Conservation (phyloP, 345 rosid genomes). For the Eucalyptus rudis region DNA sequence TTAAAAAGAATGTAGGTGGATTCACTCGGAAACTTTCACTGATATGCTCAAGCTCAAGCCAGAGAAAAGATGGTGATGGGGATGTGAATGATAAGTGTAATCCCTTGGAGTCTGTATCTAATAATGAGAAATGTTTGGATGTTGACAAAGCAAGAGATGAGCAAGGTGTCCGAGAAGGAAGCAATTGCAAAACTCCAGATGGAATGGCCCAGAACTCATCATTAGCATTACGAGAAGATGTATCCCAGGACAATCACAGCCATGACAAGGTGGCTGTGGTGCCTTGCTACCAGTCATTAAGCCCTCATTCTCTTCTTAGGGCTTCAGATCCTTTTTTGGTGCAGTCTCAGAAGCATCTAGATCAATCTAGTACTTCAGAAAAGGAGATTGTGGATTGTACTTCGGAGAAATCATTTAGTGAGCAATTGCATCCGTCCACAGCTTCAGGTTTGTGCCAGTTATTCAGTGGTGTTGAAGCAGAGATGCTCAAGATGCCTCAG, state of each 20-base stretch:
- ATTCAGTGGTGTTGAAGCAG: neutral
- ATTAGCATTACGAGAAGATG: neutral
- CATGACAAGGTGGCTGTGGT: neutral
- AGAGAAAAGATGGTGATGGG: neutral
- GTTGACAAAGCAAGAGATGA: conserved; percentile 2
- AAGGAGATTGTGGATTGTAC: neutral
- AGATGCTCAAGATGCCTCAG: neutral
- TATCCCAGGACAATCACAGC: neutral
- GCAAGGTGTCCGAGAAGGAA: neutral
- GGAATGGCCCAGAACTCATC: neutral
- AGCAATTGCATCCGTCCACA: neutral
- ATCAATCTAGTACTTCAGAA: neutral
- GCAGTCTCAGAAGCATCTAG: neutral
- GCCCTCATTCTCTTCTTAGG: neutral
- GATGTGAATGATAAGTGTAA: neutral
- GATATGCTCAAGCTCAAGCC: conserved; percentile 11
- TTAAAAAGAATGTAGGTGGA: conserved; percentile 4
- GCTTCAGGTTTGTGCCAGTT: neutral
- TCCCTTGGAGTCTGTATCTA: neutral
- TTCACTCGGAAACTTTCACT: conserved; percentile 22
- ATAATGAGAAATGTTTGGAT: neutral
- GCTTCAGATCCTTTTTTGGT: neutral
- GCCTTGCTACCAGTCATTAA: neutral
- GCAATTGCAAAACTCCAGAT: neutral
- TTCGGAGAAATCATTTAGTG: neutral